phyloP scores from a whole-genome alignment of 768 basidiomycete genomes.

The Serpula lacrymans region DNA sequence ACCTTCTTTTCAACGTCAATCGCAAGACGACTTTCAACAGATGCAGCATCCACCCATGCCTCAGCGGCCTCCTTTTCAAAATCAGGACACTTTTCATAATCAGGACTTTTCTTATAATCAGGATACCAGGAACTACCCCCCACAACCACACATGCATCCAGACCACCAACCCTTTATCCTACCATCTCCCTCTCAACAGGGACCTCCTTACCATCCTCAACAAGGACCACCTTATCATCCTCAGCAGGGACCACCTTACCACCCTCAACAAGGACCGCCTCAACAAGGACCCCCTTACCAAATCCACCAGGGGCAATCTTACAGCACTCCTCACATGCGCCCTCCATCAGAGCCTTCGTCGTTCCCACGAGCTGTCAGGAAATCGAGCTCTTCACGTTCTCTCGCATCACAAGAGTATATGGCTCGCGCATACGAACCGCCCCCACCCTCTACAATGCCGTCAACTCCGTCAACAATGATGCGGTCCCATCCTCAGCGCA shows the following conservation, averaged over 20 bases:
- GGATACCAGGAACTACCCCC: slow-evolving; percentile 11
- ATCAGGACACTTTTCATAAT: too few species aligned
- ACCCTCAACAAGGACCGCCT: slow-evolving; percentile 8
- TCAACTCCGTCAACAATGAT: slow-evolving; percentile 14
- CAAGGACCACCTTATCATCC: slow-evolving; percentile 6
- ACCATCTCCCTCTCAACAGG: slow-evolving; percentile 12
- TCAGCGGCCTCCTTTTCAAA: slow-evolving; percentile 7
- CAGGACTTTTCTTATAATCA: too few species aligned
- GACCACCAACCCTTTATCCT: not conserved
- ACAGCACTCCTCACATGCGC: slow-evolving; percentile 27
- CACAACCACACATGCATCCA: too few species aligned
- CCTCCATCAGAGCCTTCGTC: slow-evolving; percentile 46
- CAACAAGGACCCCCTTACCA: slow-evolving; percentile 11
- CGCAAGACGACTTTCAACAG: too few species aligned
- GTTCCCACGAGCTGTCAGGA: slow-evolving; percentile 33
- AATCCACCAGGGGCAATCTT: slow-evolving; percentile 1
- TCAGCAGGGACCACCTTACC: slow-evolving; percentile 9
- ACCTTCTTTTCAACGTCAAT: slow-evolving; percentile 26
- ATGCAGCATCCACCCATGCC: slow-evolving; percentile 12
- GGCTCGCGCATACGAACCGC: slow-evolving; percentile 25
- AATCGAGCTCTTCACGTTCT: slow-evolving; percentile 58
- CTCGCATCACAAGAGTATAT: slow-evolving; percentile 47
- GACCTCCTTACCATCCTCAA: slow-evolving; percentile 14
- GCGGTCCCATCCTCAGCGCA: slow-evolving; percentile 20
- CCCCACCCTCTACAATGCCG: slow-evolving; percentile 33